Evolutionary conservation across 2,329 filamentous ascomycete genomes (phyloP), one percentile per base, ranked within the genome.

Genomic region (Alternaria angustiovoidea): DNA sequence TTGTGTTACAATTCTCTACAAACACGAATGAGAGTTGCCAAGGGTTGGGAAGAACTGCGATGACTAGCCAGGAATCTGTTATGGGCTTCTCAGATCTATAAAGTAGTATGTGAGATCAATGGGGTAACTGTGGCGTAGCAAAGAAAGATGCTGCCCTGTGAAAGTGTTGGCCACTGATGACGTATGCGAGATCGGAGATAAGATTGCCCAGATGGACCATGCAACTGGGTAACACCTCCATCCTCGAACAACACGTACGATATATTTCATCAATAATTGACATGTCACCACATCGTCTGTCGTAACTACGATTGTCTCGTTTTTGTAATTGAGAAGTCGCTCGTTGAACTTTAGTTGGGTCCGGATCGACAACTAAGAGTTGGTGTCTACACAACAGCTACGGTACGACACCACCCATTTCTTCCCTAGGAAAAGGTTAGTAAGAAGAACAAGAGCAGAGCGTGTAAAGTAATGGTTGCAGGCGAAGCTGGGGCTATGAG

Each of bases 1-100:
- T 49, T 49, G 46, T 18, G 24, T 36, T 9, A 74, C 30, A 87
- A 89, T 78, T 18, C n/a, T 38, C 20, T 18, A 46, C 39, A 32
- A 7, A 24, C 5, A 42, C 20, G 26, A 42, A 32, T n/a, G 20
- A 30, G 32, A 22, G 14, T 8, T 22, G 20, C 20, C 12, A 5
- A 39, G n/a, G 12, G 18, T 22, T 26, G 43, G 26, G 38, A 5
- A 30, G 12, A 26, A 16, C 30, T 24, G 32, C 16, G 14, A 26
- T 16, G 12, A 36, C 14, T 18, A 36, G 14, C 46, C 32, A 18
- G 18, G 26, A 38, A 20, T 3, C 20, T 7, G n/a, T 7, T 38
- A 7, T 49, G 8, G 8, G 46, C 30, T n/a, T 30, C 14, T 8
- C 18, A 38, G 46, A 38, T 49, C 22, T 24, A 26, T 38, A 16